These are phyloP conservation scores for Turnera subulata DNA, from an alignment of 345 rosid species.

Conservation along the genomic window DNA sequence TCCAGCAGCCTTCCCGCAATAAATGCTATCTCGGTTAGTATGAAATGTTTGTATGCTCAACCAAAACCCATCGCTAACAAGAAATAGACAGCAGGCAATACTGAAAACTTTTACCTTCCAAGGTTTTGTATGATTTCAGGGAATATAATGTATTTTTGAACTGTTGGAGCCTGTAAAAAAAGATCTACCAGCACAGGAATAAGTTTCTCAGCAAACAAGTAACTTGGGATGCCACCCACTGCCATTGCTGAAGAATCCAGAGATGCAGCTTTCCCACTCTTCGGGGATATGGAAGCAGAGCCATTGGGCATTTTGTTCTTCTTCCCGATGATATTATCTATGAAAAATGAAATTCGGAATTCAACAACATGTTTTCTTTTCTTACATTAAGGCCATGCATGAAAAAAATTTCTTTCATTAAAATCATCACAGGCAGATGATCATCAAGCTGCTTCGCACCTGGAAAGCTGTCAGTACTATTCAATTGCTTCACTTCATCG, in stretches of 20 bases:
- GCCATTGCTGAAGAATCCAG: constrained; percentile 25
- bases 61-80: neutral
- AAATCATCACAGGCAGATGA: constrained; percentile 12
- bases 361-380: constrained; percentile 12
- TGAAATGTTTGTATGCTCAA: too few relatives aligned
- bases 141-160: constrained; percentile 60
- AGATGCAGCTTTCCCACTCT: constrained; percentile 32
- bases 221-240: constrained; percentile 37
- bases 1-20: too few relatives aligned
- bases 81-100: constrained; percentile 1
- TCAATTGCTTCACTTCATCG: constrained; percentile 41
- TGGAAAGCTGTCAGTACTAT: constrained; percentile 28
- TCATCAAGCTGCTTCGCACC: constrained; percentile 28
- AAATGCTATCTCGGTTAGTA: too few relatives aligned
- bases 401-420: neutral
- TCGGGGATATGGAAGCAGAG: constrained; percentile 29
- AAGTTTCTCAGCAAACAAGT: constrained; percentile 70
- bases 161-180: constrained; percentile 57
- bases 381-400: neutral
- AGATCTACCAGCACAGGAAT: constrained; percentile 77
- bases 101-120: constrained; percentile 54
- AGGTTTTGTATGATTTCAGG: constrained; percentile 82
- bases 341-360: constrained; percentile 15
- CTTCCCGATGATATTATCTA: constrained; percentile 30
- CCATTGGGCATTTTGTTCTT: constrained; percentile 40